Base-by-base conservation (phyloP, 495 filamentous ascomycete genomes). In the Lasiosphaeris hirsuta region DNA sequence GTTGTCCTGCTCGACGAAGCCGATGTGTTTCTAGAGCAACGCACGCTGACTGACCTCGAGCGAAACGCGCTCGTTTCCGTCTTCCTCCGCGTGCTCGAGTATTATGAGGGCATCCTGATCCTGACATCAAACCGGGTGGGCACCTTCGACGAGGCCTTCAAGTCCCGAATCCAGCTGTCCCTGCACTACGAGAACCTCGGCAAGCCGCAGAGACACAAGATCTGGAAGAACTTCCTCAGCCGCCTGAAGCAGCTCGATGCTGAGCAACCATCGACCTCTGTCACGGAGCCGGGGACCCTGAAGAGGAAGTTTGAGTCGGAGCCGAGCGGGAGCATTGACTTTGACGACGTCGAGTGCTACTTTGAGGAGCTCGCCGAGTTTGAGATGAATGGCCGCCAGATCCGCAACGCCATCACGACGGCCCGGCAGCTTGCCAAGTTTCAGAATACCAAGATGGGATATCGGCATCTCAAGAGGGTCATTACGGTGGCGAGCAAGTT, bases 211-310 rank as follows among this genome's bases (percentile, higher is more conserved):
- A 13, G n/a, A n/a, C n/a, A n/a, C n/a, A 33, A 64, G 36, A 72
- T 82, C 43, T 82, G 80, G 80, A 62, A 66, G 47, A 78, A 73
- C 53, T 74, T 80, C 51, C 64, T 65, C 58, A 13, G 15, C 7
- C 69, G 35, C 58, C 70, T 37, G n/a, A n/a, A n/a, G n/a, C n/a
- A n/a, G n/a, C n/a, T n/a, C n/a, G n/a, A 30, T 30, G 23, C 23
- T 30, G n/a, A n/a, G n/a, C n/a, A n/a, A n/a, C n/a, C 23, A 2
- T 2, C 23, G 23, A 30, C 23, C 5, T 5, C 5, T 30, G 2
- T 30, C 23, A 30, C 2, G 23, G 23, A 30, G 5, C 2, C 23
- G 5, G 5, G 23, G 5, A 30, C 23, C 23, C 23, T 30, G 23
- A 30, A 30, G n/a, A n/a, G n/a, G n/a, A n/a, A n/a, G n/a, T n/a